Evolutionary conservation across 2,329 filamentous ascomycete species (phyloP).

Genomic region (Stagonosporopsis vannaccii): DNA sequence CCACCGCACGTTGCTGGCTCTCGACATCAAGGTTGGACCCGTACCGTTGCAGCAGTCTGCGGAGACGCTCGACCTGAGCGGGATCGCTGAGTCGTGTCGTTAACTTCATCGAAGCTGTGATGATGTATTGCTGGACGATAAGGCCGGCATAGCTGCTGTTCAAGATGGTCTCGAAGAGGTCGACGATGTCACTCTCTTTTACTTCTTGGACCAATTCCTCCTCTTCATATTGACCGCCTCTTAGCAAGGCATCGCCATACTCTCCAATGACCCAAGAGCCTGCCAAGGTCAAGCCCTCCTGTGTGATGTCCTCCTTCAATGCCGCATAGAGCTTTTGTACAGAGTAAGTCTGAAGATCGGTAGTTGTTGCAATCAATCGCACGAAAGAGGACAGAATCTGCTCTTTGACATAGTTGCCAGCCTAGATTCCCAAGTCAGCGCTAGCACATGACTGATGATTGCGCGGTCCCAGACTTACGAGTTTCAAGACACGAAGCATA

Average conservation of each 20-base stretch:
- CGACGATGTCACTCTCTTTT: constrained; percentile 87
- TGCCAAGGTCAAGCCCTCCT: constrained; percentile 91
- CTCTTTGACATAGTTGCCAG: constrained; percentile 96
- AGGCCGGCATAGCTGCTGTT: constrained; percentile 95
- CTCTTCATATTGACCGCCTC: constrained; percentile 90
- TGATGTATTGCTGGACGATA: constrained; percentile 92
- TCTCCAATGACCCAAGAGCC: constrained; percentile 98
- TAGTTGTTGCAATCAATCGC: constrained; percentile 90
- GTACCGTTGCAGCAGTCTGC: constrained; percentile 77
- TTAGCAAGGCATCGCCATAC: constrained; percentile 89
- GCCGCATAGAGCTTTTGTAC: constrained; percentile 93
- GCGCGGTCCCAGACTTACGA: constrained; percentile 53
- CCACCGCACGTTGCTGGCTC: constrained; percentile 93
- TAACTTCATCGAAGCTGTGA: constrained; percentile 93
- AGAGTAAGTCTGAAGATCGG: constrained; percentile 94
- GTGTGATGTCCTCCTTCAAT: constrained; percentile 94
- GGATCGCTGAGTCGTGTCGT: constrained; percentile 85
- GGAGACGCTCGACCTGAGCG: constrained; percentile 84
- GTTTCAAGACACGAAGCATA: constrained; percentile 89
- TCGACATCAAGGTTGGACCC: constrained; percentile 92
- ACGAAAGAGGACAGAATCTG: constrained; percentile 97
- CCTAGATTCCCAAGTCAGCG: constrained; percentile 48
- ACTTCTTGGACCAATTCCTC: constrained; percentile 86
- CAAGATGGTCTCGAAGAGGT: constrained; percentile 89
- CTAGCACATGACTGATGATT: background rate